A percentile compares a stretch with the other conserved stretches of the same genome.
Conservation (phyloP, 768 basidiomycete species). For the Collybia nuda region DNA sequence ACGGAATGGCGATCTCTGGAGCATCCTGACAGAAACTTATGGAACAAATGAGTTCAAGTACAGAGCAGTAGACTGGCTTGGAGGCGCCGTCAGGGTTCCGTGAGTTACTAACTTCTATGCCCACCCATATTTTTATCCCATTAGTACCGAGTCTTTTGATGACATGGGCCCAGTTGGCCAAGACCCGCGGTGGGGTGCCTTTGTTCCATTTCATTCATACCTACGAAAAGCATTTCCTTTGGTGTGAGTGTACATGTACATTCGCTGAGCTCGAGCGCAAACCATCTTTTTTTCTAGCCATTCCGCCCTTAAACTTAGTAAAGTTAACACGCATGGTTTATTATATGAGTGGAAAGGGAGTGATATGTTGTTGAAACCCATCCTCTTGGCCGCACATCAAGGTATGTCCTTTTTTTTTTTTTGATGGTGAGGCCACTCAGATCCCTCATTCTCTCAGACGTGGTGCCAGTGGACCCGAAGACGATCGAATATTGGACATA, state of each 20-base stretch:
- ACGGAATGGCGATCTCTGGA: slow-evolving; percentile 38
- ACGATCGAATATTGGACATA: slow-evolving; percentile 52
- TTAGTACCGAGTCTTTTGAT: slow-evolving; percentile 55
- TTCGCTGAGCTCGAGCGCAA: not conserved
- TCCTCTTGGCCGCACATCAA: slow-evolving; percentile 70
- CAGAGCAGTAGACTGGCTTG: slow-evolving; percentile 43
- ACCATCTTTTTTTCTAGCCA: slow-evolving; percentile 38
- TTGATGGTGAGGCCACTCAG: not conserved
- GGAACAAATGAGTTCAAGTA: slow-evolving; percentile 35
- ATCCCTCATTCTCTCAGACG: slow-evolving; percentile 35
- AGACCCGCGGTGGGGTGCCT: slow-evolving; percentile 57
- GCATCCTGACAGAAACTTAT: slow-evolving; percentile 26
- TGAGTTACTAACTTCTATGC: slow-evolving; percentile 18
- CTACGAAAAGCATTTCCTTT: slow-evolving; percentile 57
- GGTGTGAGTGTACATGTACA: slow-evolving; percentile 40
- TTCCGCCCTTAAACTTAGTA: slow-evolving; percentile 55
- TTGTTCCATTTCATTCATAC: slow-evolving; percentile 54
- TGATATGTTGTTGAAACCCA: slow-evolving; percentile 60
- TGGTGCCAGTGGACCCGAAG: slow-evolving; percentile 57
- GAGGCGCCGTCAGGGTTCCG: slow-evolving; percentile 48
- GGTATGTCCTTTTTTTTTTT: slow-evolving; percentile 31
- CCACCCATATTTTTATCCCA: not conserved
- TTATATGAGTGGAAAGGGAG: slow-evolving; percentile 72
- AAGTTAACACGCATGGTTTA: slow-evolving; percentile 78
- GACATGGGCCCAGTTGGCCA: slow-evolving; percentile 44